phyloP scores from a whole-genome alignment of 192 early-diverging fungal genomes.

The Coemansia sp. region DNA sequence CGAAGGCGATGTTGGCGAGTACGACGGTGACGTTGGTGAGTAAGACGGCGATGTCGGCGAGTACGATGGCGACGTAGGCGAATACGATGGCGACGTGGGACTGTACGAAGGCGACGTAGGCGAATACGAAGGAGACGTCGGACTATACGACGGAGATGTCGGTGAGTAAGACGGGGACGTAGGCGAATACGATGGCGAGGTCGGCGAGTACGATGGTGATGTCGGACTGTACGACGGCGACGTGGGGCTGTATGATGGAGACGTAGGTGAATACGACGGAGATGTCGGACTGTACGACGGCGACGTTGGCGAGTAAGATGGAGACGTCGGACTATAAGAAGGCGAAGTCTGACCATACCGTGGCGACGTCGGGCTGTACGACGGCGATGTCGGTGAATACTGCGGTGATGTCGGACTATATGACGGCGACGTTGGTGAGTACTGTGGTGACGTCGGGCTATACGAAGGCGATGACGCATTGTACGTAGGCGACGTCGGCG shows the following conservation, averaged over 20 bases:
- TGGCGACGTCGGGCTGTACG: slow-evolving; percentile 71
- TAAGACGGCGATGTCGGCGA: slow-evolving; percentile 63
- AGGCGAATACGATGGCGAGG: slow-evolving; percentile 70
- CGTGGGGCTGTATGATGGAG: slow-evolving; percentile 70
- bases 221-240: slow-evolving; percentile 71
- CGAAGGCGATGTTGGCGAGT: slow-evolving; percentile 66
- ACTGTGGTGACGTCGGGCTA: slow-evolving; percentile 63
- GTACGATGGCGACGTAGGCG: slow-evolving; percentile 77
- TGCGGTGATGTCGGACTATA: slow-evolving; percentile 68
- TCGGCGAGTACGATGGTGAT: slow-evolving; percentile 72
- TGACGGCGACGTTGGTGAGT: slow-evolving; percentile 68
- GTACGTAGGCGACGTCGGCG: slow-evolving; percentile 76
- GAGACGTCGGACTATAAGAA: slow-evolving; percentile 68
- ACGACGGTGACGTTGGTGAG: slow-evolving; percentile 74
- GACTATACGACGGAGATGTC: slow-evolving; percentile 61
- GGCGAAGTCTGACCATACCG: slow-evolving; percentile 70
- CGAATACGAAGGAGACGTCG: slow-evolving; percentile 67
- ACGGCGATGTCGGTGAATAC: slow-evolving; percentile 58
- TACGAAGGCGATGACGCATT: slow-evolving; percentile 72
- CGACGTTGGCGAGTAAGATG: slow-evolving; percentile 66
- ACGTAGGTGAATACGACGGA: slow-evolving; percentile 70
- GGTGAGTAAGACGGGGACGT: slow-evolving; percentile 67
- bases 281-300: slow-evolving; percentile 59
- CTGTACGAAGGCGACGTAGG: slow-evolving; percentile 78
- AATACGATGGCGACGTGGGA: slow-evolving; percentile 68